Percentiles rank a stretch among this genome's conserved stretches.
Evolutionary conservation across 2,329 filamentous ascomycete genomes (phyloP).

Genomic region (Fusarium siculi): DNA sequence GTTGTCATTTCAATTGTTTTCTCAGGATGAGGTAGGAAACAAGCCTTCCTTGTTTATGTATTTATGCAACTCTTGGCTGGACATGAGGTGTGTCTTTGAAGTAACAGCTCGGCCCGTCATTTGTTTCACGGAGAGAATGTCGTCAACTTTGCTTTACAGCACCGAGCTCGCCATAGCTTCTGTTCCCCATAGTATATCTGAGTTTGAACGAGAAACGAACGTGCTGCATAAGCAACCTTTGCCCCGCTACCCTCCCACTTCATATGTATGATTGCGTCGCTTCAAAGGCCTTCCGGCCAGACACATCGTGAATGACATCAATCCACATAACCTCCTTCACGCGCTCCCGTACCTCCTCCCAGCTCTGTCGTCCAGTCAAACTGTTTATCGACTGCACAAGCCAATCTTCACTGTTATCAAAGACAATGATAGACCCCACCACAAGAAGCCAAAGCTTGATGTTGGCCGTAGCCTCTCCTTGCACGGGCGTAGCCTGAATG

Average conservation of each 20-base stretch:
- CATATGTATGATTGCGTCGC: neutral
- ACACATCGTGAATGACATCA: constrained; percentile 37
- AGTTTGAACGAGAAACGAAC: too few relatives aligned
- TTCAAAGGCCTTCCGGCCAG: constrained; percentile 22
- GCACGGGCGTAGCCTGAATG: constrained; percentile 15
- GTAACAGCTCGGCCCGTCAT: too few relatives aligned
- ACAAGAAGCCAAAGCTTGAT: constrained; percentile 45
- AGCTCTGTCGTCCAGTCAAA: constrained; percentile 23
- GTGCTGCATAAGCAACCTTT: neutral
- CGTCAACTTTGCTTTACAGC: too few relatives aligned
- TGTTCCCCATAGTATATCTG: too few relatives aligned
- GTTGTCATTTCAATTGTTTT: neutral
- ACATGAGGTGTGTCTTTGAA: neutral
- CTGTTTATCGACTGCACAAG: constrained; percentile 29
- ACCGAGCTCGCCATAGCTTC: neutral
- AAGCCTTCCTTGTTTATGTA: fast-evolving
- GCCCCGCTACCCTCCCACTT: neutral
- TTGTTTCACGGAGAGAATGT: neutral
- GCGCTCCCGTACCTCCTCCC: constrained; percentile 36
- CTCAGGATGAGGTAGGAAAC: fast-evolving
- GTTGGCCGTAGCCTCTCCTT: constrained; percentile 7
- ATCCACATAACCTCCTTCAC: constrained; percentile 44
- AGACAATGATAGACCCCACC: constrained; percentile 39
- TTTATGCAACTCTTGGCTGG: neutral
- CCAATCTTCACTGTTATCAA: constrained; percentile 38